A percentile compares a stretch with the other conserved stretches of the same genome.
Conservation (phyloP, 2,329 filamentous ascomycete species). For the Capronia coronata region DNA sequence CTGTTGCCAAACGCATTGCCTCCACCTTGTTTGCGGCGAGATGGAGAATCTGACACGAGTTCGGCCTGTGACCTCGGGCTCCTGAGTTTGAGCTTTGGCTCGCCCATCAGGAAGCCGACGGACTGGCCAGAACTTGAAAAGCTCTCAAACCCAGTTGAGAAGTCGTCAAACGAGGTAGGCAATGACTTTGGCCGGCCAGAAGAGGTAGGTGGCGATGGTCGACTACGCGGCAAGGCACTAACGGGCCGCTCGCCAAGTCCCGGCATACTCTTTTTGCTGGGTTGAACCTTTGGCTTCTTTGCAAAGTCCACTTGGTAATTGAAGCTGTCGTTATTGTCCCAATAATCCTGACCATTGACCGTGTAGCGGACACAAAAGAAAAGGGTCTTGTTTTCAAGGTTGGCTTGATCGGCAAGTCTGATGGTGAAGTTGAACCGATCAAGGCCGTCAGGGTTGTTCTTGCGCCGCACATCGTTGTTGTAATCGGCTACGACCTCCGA, state of each 20-base stretch:
- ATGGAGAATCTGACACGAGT: slow-evolving; percentile 54
- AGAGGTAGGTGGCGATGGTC: slow-evolving; percentile 51
- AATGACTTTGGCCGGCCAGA: slow-evolving; percentile 47
- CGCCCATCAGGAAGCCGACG: slow-evolving; percentile 57
- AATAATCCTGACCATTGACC: slow-evolving; percentile 77
- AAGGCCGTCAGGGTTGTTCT: slow-evolving; percentile 55
- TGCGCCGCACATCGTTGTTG: slow-evolving; percentile 66
- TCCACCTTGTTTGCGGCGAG: slow-evolving; percentile 45
- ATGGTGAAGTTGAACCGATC: slow-evolving; percentile 94
- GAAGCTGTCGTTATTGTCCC: slow-evolving; percentile 83
- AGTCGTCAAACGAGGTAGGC: slow-evolving; percentile 62
- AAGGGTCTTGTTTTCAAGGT: slow-evolving; percentile 86
- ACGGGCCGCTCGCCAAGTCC: slow-evolving; percentile 47
- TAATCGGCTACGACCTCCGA: slow-evolving; percentile 91
- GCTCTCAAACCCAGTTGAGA: slow-evolving; percentile 55
- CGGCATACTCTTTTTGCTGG: slow-evolving; percentile 39
- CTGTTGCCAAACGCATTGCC: slow-evolving; percentile 80
- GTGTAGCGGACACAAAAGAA: slow-evolving; percentile 86
- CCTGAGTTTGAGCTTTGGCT: slow-evolving; percentile 65
- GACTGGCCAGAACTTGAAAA: slow-evolving; percentile 52
- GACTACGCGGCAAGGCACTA: slow-evolving; percentile 61
- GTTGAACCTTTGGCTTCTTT: slow-evolving; percentile 63
- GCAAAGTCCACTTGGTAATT: slow-evolving; percentile 95
- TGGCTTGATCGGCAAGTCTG: slow-evolving; percentile 81
- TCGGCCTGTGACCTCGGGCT: slow-evolving; percentile 57